Evolutionary conservation across 192 early-diverging fungal species (phyloP).

Genomic region (Diversispora epigaea): DNA sequence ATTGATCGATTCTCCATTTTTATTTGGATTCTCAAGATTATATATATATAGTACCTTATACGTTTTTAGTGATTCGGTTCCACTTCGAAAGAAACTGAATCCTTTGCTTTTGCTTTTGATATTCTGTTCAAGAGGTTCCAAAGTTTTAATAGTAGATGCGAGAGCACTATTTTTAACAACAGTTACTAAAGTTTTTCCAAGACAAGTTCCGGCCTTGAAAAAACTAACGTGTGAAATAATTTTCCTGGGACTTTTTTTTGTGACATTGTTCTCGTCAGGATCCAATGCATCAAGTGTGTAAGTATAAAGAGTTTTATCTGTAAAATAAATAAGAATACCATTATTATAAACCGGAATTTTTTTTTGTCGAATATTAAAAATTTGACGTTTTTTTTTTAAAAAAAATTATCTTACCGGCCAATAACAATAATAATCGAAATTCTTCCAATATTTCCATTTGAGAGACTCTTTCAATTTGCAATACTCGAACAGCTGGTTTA

Average conservation of each 20-base stretch:
- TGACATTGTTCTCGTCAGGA: constrained; percentile 55
- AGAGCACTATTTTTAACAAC: constrained; percentile 43
- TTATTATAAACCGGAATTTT: background rate
- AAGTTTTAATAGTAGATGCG: constrained; percentile 42
- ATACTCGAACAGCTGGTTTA: constrained; percentile 49
- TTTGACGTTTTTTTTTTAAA: constrained; percentile 51
- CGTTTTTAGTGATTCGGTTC: constrained; percentile 50
- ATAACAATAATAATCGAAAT: constrained; percentile 75
- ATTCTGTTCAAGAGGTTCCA: constrained; percentile 47
- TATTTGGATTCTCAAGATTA: constrained; percentile 9
- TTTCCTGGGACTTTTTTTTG: constrained; percentile 45
- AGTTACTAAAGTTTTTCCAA: constrained; percentile 39
- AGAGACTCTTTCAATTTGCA: constrained; percentile 72
- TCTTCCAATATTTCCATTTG: constrained; percentile 88
- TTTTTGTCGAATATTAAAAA: too few relatives aligned
- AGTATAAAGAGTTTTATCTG: constrained; percentile 69
- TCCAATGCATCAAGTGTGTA: constrained; percentile 80
- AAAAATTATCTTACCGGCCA: constrained; percentile 71
- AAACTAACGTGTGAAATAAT: constrained; percentile 55
- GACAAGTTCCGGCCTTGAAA: constrained; percentile 48
- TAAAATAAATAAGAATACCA: constrained; percentile 57
- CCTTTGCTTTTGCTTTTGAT: constrained; percentile 42
- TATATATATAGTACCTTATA: constrained; percentile 49
- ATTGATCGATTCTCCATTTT: too few relatives aligned
- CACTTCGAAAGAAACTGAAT: constrained; percentile 37